Evolutionary conservation across 2,329 filamentous ascomycete genomes (phyloP), one percentile per base, ranked within the genome.

Genomic region (Pezicula neosporulosa): DNA sequence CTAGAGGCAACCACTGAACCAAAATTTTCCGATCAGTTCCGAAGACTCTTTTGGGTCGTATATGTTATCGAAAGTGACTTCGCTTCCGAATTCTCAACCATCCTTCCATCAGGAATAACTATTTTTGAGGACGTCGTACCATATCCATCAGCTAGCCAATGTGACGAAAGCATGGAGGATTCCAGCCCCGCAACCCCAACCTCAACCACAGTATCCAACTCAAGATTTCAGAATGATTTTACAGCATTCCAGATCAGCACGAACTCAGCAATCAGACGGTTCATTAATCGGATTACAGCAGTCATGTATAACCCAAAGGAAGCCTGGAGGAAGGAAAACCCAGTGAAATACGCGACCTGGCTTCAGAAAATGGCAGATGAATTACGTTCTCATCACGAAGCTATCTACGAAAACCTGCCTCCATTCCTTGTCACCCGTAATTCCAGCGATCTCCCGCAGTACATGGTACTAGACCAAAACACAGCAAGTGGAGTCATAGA

Each of bases 371-470:
- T 60, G 3, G 65, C 73, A 3, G 60, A 66, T 0, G 65, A 63
- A 13, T 67, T 85, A 9, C 67, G 72, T 1, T 63, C 63, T 0
- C 70, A 66, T 19, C 85, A 84, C 57, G 70, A 81, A 4, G 60
- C 62, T 1, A 57, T 67, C 6, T 66, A 67, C 19, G 57, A 48
- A 13, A 66, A 63, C 35, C 46, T 67, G 0, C 65, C 65, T 0
- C 57, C 58, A 0, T 63, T 67, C 2, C 48, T 67, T 0, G 35
- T 67, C 0, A 6, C 49, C 33, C 3, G 19, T 21, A 35, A 56
- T 53, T 2, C 48, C 49, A 6, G 47, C 51, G 2, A 61, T 54
- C 16, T 51, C 56, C n/a, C 48, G 41, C 6, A 33, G 48, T 1
- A 50, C 51, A 24, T 52, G 51, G n/a, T 43, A n/a, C 27, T 44